These are phyloP conservation scores for Eimeria sp. DNA, from an alignment of 169 alveolate species.

Conservation along the genomic window DNA sequence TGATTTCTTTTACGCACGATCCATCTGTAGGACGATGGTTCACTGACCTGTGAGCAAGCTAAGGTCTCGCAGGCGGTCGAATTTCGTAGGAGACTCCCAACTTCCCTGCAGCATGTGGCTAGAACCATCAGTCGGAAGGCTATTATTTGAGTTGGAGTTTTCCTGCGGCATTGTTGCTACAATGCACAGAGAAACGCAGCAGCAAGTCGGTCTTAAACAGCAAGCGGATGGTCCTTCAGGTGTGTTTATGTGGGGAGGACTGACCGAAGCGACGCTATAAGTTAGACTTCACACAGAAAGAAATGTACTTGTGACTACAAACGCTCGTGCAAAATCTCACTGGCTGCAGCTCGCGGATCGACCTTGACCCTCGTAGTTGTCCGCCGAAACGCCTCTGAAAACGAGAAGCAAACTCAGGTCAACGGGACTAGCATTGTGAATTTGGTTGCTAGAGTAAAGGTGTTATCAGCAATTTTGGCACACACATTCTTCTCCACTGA, in stretches of 20 bases:
- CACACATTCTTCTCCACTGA: neutral
- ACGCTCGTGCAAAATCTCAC: neutral
- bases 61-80: constrained; percentile 43
- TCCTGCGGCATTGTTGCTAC: constrained; percentile 51
- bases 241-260: neutral
- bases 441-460: neutral
- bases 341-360: constrained; percentile 38
- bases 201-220: neutral
- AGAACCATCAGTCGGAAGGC: neutral
- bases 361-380: constrained; percentile 15
- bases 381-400: constrained; percentile 48
- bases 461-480: too few relatives aligned
- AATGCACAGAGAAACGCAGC: constrained; percentile 1
- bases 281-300: neutral
- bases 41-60: constrained; percentile 61
- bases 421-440: neutral
- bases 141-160: neutral
- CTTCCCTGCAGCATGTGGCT: neutral
- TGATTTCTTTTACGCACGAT: neutral
- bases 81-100: neutral
- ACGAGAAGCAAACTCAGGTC: neutral
- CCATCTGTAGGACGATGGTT: neutral
- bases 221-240: neutral
- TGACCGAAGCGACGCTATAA: neutral
- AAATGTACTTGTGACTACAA: neutral